phyloP scores from a whole-genome alignment of 192 early-diverging fungal genomes.

The Coemansia sp. region DNA sequence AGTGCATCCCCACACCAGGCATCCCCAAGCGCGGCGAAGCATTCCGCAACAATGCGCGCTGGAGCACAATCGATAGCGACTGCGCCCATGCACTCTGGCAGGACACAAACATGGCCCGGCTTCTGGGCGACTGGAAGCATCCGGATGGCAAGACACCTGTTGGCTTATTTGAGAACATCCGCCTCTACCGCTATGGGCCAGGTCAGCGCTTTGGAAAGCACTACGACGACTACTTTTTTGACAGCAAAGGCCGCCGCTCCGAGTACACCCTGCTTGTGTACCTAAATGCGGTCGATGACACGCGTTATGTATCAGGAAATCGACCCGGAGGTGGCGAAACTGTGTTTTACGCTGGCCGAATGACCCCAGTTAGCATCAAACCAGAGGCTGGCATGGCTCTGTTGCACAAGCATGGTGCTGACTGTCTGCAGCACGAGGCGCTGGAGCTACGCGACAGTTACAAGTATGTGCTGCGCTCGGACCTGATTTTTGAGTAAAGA shows the following conservation, averaged over 20 bases:
- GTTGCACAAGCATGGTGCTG: conserved; percentile 63
- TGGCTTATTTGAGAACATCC: conserved; percentile 58
- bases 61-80: conserved; percentile 46
- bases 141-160: conserved; percentile 44
- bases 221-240: conserved; percentile 61
- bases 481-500: conserved; percentile 53
- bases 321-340: conserved; percentile 46
- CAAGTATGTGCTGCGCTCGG: conserved; percentile 63
- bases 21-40: conserved; percentile 59
- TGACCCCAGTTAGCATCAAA: conserved; percentile 54
- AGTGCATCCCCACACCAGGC: conserved; percentile 28
- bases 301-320: conserved; percentile 15
- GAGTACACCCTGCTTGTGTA: conserved; percentile 64
- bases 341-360: conserved; percentile 56
- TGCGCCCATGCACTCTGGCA: conserved; percentile 57
- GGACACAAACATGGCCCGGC: conserved; percentile 40
- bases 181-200: conserved; percentile 62
- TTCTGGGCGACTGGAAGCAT: conserved; percentile 38
- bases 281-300: conserved; percentile 53
- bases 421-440: conserved; percentile 63
- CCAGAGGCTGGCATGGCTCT: conserved; percentile 59
- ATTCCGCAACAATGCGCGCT: conserved; percentile 62
- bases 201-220: conserved; percentile 62
- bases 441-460: conserved; percentile 54
- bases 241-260: conserved; percentile 49